A percentile compares a stretch with the other conserved stretches of the same genome.
Evolutionary conservation across 2,329 filamentous ascomycete genomes (phyloP).

Genomic region (Chrysosporium queenslandicum): DNA sequence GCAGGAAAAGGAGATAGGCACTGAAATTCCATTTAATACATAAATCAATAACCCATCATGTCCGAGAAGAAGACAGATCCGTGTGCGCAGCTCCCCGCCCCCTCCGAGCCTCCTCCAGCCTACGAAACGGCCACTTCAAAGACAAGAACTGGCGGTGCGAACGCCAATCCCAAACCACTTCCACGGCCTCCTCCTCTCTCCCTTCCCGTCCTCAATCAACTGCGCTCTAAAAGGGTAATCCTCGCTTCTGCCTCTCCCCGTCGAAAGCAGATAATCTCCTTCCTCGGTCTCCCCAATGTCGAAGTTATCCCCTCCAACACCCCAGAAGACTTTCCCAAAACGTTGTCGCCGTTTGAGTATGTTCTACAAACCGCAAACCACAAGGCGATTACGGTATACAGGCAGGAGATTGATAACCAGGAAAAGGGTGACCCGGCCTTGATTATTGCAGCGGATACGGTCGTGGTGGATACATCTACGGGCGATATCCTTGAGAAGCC

Average conservation of each 20-base stretch:
- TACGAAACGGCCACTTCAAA: conserved; percentile 24
- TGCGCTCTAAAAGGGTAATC: conserved; percentile 71
- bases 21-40: too few relatives aligned
- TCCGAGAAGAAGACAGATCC: conserved; percentile 12
- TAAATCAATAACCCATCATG: too few relatives aligned
- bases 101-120: conserved; percentile 27
- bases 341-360: conserved; percentile 75
- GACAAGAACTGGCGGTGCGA: conserved; percentile 2
- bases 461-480: conserved; percentile 61
- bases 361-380: conserved; percentile 74
- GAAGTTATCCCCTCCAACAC: conserved; percentile 76
- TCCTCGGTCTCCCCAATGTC: conserved; percentile 70
- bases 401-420: conserved; percentile 46
- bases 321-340: conserved; percentile 77
- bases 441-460: conserved; percentile 81
- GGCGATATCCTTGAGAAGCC: conserved; percentile 89
- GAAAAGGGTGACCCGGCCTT: conserved; percentile 61
- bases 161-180: conserved; percentile 19
- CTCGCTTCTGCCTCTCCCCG: conserved; percentile 84
- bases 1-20: not conserved
- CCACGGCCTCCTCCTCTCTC: conserved; percentile 52
- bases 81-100: too few relatives aligned
- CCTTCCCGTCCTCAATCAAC: conserved; percentile 65
- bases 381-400: conserved; percentile 70
- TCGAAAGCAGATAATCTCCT: conserved; percentile 63